Percentiles rank a stretch among this genome's conserved stretches.
Evolutionary conservation across 2,329 filamentous ascomycete genomes (phyloP).

Genomic region (Neonectria magnoliae): DNA sequence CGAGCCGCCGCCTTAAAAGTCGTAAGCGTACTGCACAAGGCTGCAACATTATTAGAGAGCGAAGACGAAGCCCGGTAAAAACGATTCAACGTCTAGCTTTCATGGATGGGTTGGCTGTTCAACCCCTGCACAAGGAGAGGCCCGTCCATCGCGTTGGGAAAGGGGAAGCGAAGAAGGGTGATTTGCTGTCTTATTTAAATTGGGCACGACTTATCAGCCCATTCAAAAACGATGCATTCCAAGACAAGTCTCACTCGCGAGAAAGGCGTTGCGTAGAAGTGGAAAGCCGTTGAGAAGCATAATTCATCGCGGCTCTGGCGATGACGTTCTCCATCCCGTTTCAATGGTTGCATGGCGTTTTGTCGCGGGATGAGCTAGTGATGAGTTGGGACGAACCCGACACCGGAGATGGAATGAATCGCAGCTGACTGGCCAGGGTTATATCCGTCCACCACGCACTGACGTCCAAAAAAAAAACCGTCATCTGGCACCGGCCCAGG

Average conservation of each 20-base stretch:
- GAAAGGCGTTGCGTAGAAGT: neutral
- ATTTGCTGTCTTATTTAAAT: neutral
- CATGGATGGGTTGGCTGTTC: neutral
- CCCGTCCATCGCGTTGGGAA: neutral
- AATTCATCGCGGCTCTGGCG: neutral
- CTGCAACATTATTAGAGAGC: neutral
- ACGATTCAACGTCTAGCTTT: neutral
- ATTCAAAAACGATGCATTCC: neutral
- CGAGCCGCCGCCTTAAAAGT: neutral
- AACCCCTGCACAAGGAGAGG: neutral
- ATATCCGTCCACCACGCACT: constrained; percentile 17
- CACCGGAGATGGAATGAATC: neutral
- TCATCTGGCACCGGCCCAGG: constrained; percentile 1
- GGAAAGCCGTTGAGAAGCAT: neutral
- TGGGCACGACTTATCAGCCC: neutral
- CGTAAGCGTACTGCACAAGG: neutral
- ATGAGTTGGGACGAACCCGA: neutral
- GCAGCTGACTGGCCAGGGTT: neutral
- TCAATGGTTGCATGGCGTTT: neutral
- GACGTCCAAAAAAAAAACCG: constrained; percentile 34
- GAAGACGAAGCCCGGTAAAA: too few relatives aligned
- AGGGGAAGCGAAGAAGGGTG: neutral
- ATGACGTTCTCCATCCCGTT: neutral
- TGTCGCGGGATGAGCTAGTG: neutral
- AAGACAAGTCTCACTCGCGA: neutral